Evolutionary conservation across 1,139 yeast genomes (phyloP).

Genomic region (Yamadazyma jaroonii): DNA sequence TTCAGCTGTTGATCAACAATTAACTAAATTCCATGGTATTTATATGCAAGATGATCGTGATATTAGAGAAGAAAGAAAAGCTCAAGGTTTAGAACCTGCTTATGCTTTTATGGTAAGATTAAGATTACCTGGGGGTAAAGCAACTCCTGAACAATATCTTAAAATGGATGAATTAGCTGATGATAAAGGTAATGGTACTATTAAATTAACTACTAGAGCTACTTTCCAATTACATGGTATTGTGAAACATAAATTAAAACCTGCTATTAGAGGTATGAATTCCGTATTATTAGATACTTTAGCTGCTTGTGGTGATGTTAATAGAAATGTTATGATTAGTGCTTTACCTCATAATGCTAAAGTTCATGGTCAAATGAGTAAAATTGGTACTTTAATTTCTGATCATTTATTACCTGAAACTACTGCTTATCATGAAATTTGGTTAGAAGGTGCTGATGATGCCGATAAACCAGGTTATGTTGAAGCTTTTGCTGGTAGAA

Average conservation of each 20-base stretch:
- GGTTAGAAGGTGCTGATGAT: conserved; percentile 87
- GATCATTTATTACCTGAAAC: conserved; percentile 86
- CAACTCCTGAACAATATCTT: conserved; percentile 87
- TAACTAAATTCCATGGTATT: conserved; percentile 96
- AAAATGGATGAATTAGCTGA: conserved; percentile 81
- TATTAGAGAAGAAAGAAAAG: conserved; percentile 86
- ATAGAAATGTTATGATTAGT: conserved; percentile 90
- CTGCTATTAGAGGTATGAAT: conserved; percentile 92
- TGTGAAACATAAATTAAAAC: conserved; percentile 84
- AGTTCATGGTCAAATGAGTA: conserved; percentile 72
- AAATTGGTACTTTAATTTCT: conserved; percentile 63
- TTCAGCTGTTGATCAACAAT: conserved; percentile 88
- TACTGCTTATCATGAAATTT: conserved; percentile 94
- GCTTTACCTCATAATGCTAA: conserved; percentile 85
- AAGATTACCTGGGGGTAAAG: conserved; percentile 90
- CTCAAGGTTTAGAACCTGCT: conserved; percentile 92
- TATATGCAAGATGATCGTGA: conserved; percentile 99
- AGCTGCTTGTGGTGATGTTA: conserved; percentile 98
- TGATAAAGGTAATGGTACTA: conserved; percentile 85
- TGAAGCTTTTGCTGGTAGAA: conserved; percentile 69
- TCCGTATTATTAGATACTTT: conserved; percentile 87
- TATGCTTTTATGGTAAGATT: conserved; percentile 96
- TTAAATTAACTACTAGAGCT: conserved; percentile 94
- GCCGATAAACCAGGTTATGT: conserved; percentile 67
- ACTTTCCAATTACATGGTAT: conserved; percentile 97